Conservation (phyloP, 495 filamentous ascomycete species). For the Trichoderma erinaceum region DNA sequence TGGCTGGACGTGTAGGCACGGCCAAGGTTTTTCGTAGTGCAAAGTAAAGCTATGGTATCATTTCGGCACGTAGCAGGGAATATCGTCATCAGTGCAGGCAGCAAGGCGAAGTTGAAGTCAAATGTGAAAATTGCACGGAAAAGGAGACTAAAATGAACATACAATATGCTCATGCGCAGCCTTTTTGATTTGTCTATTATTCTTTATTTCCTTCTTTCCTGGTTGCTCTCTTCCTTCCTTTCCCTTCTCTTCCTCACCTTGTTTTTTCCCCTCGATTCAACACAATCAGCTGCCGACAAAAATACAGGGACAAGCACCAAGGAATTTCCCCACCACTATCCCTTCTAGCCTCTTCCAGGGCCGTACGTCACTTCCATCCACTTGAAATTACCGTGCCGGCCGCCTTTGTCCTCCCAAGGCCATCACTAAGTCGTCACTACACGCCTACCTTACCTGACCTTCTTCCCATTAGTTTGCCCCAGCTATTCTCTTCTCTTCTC, state of each 20-base stretch:
- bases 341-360: conserved; percentile 1
- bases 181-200: not conserved
- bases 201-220: not conserved
- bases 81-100: not conserved
- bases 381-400: conserved; percentile 1
- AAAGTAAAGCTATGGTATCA: too few species aligned
- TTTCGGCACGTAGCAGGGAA: too few species aligned
- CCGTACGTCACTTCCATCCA: conserved; percentile 6
- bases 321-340: not conserved
- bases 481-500: not conserved
- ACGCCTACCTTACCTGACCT: not conserved
- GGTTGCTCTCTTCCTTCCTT: not conserved
- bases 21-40: too few species aligned
- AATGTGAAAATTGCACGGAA: not conserved
- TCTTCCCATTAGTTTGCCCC: not conserved
- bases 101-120: not conserved
- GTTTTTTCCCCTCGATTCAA: not conserved
- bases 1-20: too few species aligned
- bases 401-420: not conserved
- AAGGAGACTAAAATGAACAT: not conserved
- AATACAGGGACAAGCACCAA: not conserved
- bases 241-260: not conserved
- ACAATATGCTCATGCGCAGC: not conserved
- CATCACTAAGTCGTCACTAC: not conserved
- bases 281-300: not conserved